Base-by-base conservation (phyloP, 2,329 filamentous ascomycete species). In the Xylaria sp. region DNA sequence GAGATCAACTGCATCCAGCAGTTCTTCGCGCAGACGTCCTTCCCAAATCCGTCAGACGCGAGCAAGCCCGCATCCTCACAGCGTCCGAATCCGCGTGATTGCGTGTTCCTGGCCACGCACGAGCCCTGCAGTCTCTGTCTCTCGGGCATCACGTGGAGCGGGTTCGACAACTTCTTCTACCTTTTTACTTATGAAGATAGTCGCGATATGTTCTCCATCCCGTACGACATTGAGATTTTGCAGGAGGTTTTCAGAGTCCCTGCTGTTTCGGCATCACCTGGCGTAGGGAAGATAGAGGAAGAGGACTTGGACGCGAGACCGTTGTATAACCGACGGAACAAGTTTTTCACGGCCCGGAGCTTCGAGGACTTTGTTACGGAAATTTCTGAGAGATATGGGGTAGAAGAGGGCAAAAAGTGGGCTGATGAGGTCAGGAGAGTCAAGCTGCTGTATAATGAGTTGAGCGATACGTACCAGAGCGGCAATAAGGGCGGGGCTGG, bases 1-100 rank as follows among this genome's bases (percentile, higher is more conserved):
- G 86, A 89, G 71, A 87, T 88, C 76, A 86, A 87, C 76, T 88
- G 86, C 80, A 87, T 89, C 76, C 85, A 87, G 72, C 77, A 83
- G 36, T 88, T 88, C 79, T 88, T 86, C 77, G 80, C 80, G 0
- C 56, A 68, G 55, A 74, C 74, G 0, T 73, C 73, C 23, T 78
- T 78, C 67, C 75, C 80, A 1, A 23, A 39, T 20, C 7, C 57
- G 2, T 20, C 43, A 2, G 57, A 39, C 28, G 39, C 13, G 5
- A 28, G 23, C 25, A n/a, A 10, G 15, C 20, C 34, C 23, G 3
- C 41, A n/a, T 46, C 67, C 3, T 20, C 68, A n/a, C 39, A 39
- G 12, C 80, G 83, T 0, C 82, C 83, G 0, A 76, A 76, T 43
- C 78, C 82, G 4, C 76, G 77, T 9, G 84, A 86, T 72, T 88